These are phyloP conservation scores for Saturnispora halmiae DNA, from an alignment of 805 yeast genomes.

Conservation along the genomic window DNA sequence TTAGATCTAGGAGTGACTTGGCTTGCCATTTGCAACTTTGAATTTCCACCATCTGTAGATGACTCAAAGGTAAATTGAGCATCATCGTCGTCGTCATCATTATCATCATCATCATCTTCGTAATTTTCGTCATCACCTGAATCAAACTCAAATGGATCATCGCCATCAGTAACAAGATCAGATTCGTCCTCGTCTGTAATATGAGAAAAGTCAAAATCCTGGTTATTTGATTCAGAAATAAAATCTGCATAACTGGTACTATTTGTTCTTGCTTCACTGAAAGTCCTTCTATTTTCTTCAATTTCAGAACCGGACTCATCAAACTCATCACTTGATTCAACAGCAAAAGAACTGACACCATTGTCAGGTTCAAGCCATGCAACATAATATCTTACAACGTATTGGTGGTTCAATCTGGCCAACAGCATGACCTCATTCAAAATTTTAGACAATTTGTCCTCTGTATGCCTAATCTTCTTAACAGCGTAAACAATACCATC, in stretches of 20 bases:
- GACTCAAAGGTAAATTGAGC: constrained; percentile 14
- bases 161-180: constrained; percentile 17
- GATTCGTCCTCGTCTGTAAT: constrained; percentile 23
- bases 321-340: constrained; percentile 20
- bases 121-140: constrained; percentile 18
- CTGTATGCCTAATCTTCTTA: constrained; percentile 79
- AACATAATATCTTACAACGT: constrained; percentile 91
- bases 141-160: constrained; percentile 17
- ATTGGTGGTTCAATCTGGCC: constrained; percentile 88
- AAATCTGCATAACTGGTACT: constrained; percentile 48
- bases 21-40: constrained; percentile 12
- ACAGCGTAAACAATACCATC: constrained; percentile 95
- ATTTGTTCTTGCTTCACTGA: constrained; percentile 23
- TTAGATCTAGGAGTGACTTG: constrained; percentile 11
- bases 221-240: constrained; percentile 53
- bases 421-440: constrained; percentile 86
- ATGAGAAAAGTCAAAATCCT: constrained; percentile 45
- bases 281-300: constrained; percentile 9
- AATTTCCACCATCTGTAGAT: constrained; percentile 13
- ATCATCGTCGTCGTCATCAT: constrained; percentile 17
- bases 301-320: constrained; percentile 24
- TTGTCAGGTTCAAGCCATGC: constrained; percentile 89
- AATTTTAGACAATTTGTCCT: constrained; percentile 69
- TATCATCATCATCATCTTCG: constrained; percentile 16
- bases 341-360: constrained; percentile 20